Evolutionary conservation across 768 basidiomycete genomes (phyloP).

Genomic region (Mycena amicta): DNA sequence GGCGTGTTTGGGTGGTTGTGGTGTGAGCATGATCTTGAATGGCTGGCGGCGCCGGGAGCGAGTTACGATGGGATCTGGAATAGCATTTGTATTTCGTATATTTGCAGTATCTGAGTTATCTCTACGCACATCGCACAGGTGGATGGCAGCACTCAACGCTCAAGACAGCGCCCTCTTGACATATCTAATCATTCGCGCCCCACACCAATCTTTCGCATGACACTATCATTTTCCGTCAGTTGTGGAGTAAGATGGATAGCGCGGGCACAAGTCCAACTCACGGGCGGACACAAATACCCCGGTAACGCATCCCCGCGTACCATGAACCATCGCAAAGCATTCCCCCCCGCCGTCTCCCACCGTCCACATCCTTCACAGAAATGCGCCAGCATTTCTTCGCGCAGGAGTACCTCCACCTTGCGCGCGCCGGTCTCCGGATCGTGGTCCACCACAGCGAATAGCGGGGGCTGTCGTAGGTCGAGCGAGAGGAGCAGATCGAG

Average conservation of each 20-base stretch:
- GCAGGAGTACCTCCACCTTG: slow-evolving; percentile 22
- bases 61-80: background rate
- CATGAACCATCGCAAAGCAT: slow-evolving; percentile 17
- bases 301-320: slow-evolving; percentile 9
- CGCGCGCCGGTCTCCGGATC: background rate
- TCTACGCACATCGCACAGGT: background rate
- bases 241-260: background rate
- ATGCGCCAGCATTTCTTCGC: slow-evolving; percentile 15
- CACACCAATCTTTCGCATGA: slow-evolving; percentile 22
- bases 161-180: background rate
- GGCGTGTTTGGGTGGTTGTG: too few species aligned
- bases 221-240: slow-evolving; percentile 20
- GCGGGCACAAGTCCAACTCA: background rate
- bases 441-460: slow-evolving; percentile 19
- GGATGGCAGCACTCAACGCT: background rate
- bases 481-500: slow-evolving; percentile 20
- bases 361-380: slow-evolving; percentile 18
- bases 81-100: too few species aligned
- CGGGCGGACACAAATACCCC: slow-evolving; percentile 22
- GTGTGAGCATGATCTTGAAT: too few species aligned
- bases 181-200: background rate
- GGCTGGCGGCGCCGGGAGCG: background rate
- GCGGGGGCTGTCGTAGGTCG: slow-evolving; percentile 11
- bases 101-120: too few species aligned
- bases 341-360: slow-evolving; percentile 19